Conservation (phyloP, 1,284 basidiomycete species). For the Ganoderma sp. region DNA sequence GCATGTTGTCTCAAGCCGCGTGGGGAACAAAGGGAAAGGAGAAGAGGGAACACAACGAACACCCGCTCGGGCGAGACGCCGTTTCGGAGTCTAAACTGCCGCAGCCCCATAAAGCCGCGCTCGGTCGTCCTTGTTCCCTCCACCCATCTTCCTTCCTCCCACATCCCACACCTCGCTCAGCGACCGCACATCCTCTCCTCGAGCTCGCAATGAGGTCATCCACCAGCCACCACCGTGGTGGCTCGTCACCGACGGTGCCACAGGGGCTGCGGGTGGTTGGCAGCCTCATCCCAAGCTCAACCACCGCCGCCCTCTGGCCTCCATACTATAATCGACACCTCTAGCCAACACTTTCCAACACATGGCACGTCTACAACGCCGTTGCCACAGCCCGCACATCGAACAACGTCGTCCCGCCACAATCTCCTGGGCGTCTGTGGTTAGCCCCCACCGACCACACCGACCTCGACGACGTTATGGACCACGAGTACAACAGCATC, state of each 20-base stretch:
- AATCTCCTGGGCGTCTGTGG: neutral
- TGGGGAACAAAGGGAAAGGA: neutral
- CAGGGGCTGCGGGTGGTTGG: neutral
- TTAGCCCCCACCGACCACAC: neutral
- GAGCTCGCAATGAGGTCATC: neutral
- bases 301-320: neutral
- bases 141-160: neutral
- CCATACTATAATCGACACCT: neutral
- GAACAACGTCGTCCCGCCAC: neutral
- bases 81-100: neutral
- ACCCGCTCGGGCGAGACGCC: neutral
- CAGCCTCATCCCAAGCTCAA: neutral
- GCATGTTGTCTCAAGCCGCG: neutral
- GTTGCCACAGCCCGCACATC: neutral
- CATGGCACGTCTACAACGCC: neutral
- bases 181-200: neutral
- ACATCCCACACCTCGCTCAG: neutral
- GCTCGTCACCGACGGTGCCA: neutral
- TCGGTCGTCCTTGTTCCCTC: neutral
- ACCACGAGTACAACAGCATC: neutral
- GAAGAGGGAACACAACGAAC: neutral
- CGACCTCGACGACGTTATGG: neutral
- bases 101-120: neutral
- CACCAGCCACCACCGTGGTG: neutral
- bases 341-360: neutral